phyloP scores from a whole-genome alignment of 2,329 filamentous ascomycete genomes.

The Cytospora paraplurivora region DNA sequence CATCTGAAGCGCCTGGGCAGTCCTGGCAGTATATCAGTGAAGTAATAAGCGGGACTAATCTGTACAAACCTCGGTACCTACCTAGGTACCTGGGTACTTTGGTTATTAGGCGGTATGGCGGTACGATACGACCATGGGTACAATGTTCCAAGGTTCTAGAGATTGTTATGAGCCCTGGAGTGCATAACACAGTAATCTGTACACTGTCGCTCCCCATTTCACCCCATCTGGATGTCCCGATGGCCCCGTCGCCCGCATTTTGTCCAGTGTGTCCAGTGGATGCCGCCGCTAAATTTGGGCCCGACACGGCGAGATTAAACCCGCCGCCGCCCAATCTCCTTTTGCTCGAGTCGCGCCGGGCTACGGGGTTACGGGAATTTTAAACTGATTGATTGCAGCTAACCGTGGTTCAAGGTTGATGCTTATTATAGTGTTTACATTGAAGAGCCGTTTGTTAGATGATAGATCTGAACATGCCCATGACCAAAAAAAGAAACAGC shows the following conservation, averaged over 20 bases:
- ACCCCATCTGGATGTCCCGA: slow-evolving; percentile 1
- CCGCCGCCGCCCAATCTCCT: slow-evolving; percentile 14
- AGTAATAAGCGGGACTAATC: no score
- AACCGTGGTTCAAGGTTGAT: slow-evolving; percentile 1
- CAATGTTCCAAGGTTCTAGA: neutral
- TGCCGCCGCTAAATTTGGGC: slow-evolving; percentile 2
- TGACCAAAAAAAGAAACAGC: no score
- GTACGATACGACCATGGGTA: no score
- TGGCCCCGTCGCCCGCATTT: neutral
- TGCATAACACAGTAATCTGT: neutral
- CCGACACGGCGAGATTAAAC: neutral
- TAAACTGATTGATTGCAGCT: slow-evolving; percentile 9
- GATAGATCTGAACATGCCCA: neutral
- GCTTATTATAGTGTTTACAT: neutral
- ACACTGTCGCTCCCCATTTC: slow-evolving; percentile 2
- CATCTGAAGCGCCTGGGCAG: no score
- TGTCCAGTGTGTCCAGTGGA: neutral
- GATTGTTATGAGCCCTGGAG: slow-evolving; percentile 4
- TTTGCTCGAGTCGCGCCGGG: neutral
- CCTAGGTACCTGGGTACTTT: no score
- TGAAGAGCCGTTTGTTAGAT: neutral
- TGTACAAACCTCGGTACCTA: no score
- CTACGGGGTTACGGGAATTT: slow-evolving; percentile 4
- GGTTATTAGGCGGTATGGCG: no score
- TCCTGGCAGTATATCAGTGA: no score